Percentiles rank a stretch among this genome's conserved stretches.
Evolutionary conservation across 2,329 filamentous ascomycete species (phyloP).

Genomic region (Epichloe festucae): DNA sequence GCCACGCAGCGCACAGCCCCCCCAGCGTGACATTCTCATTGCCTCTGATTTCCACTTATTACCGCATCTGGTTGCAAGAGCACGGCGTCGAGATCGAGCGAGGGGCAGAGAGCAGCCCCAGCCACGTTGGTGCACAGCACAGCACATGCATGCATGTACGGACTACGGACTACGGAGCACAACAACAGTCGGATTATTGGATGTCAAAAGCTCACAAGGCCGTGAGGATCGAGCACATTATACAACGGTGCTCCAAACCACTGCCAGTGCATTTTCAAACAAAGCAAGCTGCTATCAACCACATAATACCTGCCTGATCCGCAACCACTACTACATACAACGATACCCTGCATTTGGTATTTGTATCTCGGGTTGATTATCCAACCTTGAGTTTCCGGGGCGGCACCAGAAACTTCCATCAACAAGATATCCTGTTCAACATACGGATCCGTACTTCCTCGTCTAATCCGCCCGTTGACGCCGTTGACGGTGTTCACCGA

Average conservation of each 20-base stretch:
- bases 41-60: not conserved
- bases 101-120: not conserved
- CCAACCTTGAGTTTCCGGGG: not conserved
- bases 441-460: not conserved
- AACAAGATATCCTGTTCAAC: not conserved
- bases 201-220: not conserved
- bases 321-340: not conserved
- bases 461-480: not conserved
- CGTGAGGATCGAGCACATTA: not conserved
- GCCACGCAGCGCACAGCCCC: not conserved
- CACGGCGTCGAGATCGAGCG: not conserved
- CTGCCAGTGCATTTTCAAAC: not conserved
- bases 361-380: not conserved
- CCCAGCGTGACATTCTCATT: not conserved
- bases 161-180: not conserved
- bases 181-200: not conserved
- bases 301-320: not conserved
- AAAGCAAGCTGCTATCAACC: not conserved
- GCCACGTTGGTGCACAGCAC: slow-evolving; percentile 1
- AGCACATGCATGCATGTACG: not conserved
- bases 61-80: not conserved
- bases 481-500: not conserved
- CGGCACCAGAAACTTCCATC: not conserved
- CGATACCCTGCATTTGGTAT: not conserved
- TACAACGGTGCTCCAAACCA: not conserved